Evolutionary conservation across 2,329 filamentous ascomycete species (phyloP).

Genomic region (Kalaharituber pfeilii): DNA sequence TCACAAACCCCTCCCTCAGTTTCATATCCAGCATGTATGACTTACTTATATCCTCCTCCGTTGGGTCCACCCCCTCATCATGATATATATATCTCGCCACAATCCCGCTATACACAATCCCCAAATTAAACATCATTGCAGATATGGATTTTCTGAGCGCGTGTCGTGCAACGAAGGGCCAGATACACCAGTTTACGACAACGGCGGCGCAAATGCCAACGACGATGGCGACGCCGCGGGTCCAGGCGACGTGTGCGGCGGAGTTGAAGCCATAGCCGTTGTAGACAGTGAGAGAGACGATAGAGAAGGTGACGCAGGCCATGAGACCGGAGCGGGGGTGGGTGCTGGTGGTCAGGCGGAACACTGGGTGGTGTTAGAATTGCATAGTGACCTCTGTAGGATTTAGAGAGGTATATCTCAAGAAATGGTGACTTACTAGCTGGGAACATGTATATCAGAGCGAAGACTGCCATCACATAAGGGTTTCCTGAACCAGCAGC

Average conservation of each 20-base stretch:
- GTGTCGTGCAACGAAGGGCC: conserved; percentile 44
- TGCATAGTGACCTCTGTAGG: neutral
- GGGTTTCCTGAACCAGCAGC: conserved; percentile 37
- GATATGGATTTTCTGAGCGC: conserved; percentile 40
- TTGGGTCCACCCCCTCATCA: conserved; percentile 36
- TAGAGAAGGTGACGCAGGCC: conserved; percentile 40
- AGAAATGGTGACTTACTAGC: conserved; percentile 14
- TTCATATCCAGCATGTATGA: conserved; percentile 43
- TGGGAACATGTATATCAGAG: conserved; percentile 40
- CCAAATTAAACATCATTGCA: conserved; percentile 41
- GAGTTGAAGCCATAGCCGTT: conserved; percentile 23
- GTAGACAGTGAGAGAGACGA: conserved; percentile 25
- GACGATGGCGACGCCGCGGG: conserved; percentile 36
- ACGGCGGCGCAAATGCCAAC: conserved; percentile 38
- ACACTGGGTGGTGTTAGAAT: conserved; percentile 8
- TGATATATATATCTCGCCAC: conserved; percentile 39
- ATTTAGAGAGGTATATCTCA: neutral
- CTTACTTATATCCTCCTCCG: conserved; percentile 33
- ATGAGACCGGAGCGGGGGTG: conserved; percentile 38
- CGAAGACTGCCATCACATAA: conserved; percentile 39
- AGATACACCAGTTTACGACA: conserved; percentile 41
- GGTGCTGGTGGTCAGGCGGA: conserved; percentile 19
- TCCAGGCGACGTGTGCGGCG: conserved; percentile 30
- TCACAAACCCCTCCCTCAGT: conserved; percentile 42
- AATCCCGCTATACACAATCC: conserved; percentile 36